Evolutionary conservation across 2,329 filamentous ascomycete genomes (phyloP), one percentile per base, ranked within the genome.

Genomic region (Pseudonectria foliicola): DNA sequence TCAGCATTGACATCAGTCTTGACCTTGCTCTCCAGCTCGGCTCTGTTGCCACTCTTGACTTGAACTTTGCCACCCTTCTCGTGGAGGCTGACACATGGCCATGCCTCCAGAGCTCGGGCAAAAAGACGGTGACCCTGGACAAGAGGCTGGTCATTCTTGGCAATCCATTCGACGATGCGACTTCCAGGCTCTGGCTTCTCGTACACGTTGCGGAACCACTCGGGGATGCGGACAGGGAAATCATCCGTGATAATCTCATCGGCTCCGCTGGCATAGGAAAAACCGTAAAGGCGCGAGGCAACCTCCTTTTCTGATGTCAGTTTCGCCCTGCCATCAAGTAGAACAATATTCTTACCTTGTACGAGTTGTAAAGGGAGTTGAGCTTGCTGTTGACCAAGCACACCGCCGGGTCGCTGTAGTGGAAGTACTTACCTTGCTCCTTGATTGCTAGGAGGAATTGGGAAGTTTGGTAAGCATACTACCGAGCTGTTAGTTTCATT

Each of bases 301-400:
- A 39, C 33, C 4, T 26, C 13, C 39, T 40, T 13, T 2, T 7
- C 12, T 4, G 10, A 25, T 11, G 25, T 31, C 24, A 31, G 21
- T 27, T 6, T 24, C n/a, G 15, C n/a, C 6, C 13, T 14, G 10
- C 13, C 13, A 11, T n/a, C 5, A 14, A 13, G 14, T 8, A 2
- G 10, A 27, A 15, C 10, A 14, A 10, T 5, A 23, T 7, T 21
- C 34, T 29, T 34, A 40, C 38, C 10, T 15, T 18, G 27, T 42
- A 34, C 3, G 26, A 26, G 11, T 23, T 23, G 27, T 31, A 32
- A 13, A 42, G 31, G 11, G 21, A 26, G 33, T 34, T 15, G 11
- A 42, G 35, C 24, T 34, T 39, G 30, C 37, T 33, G 27, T 30
- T 31, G 11, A 32, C 25, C 31, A 42, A 14, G 27, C 35, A 38